Percentiles rank a stretch among this genome's conserved stretches.
phyloP scores from a whole-genome alignment of 192 early-diverging fungal species.

The Chytriomyces sp. region DNA sequence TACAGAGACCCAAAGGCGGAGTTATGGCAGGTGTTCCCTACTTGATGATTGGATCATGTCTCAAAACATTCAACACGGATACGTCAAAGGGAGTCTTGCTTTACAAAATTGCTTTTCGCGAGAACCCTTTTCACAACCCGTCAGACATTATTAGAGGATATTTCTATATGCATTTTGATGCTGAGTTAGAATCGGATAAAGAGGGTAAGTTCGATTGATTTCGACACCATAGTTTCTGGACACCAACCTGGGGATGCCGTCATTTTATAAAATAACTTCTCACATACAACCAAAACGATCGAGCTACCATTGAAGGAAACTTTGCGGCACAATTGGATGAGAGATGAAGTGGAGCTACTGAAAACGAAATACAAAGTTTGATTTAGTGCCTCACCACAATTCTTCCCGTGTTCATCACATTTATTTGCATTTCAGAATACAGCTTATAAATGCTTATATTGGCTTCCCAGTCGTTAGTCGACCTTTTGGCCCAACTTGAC shows the following conservation, averaged over 20 bases:
- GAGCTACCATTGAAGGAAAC: neutral
- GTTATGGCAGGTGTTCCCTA: conserved; percentile 42
- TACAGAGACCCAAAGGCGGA: conserved; percentile 55
- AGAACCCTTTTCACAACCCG: conserved; percentile 48
- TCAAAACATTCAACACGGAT: too few species aligned
- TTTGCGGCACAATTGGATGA: conserved; percentile 11
- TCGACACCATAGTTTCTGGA: too few species aligned
- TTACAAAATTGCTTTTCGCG: conserved; percentile 50
- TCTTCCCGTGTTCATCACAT: too few species aligned
- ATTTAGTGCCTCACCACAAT: too few species aligned
- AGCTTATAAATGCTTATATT: too few species aligned
- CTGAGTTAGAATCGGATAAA: neutral
- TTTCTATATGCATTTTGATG: neutral
- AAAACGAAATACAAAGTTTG: neutral
- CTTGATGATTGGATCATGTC: too few species aligned
- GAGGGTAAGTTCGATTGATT: neutral
- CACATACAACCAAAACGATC: neutral
- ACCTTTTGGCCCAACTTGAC: too few species aligned
- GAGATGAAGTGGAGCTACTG: conserved; percentile 3
- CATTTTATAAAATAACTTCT: neutral
- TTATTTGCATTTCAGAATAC: too few species aligned
- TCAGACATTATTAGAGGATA: neutral
- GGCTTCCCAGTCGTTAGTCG: too few species aligned
- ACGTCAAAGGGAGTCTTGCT: conserved; percentile 54
- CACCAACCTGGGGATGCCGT: neutral